phyloP scores from a whole-genome alignment of 805 yeast species.

The Zygosaccharomyces bailii region DNA sequence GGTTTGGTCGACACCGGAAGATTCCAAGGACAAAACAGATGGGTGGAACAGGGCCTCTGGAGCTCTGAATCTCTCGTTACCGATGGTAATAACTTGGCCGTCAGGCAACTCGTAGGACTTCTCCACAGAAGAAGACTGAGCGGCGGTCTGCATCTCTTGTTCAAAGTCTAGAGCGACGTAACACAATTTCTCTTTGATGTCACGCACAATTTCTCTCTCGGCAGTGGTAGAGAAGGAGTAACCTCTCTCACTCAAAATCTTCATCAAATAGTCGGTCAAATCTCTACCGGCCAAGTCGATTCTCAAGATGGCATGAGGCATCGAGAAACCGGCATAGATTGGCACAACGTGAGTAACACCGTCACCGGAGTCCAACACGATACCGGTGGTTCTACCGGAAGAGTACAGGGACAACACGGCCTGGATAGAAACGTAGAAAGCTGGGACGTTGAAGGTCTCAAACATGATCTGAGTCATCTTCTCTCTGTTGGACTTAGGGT shows the following conservation, averaged over 20 bases:
- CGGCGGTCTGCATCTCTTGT: constrained; percentile 98
- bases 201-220: constrained; percentile 91
- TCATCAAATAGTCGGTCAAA: constrained; percentile 98
- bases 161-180: constrained; percentile 98
- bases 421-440: constrained; percentile 97
- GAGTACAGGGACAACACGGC: constrained; percentile 98
- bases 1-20: constrained; percentile 99
- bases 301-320: constrained; percentile 98
- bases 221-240: constrained; percentile 98
- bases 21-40: constrained; percentile 82
- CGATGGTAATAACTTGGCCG: constrained; percentile 98
- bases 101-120: constrained; percentile 99
- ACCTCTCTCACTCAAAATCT: constrained; percentile 97
- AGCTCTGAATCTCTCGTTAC: constrained; percentile 99
- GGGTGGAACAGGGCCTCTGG: constrained; percentile 99
- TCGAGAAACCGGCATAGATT: constrained; percentile 98
- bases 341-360: constrained; percentile 99
- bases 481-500: constrained; percentile 99
- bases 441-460: constrained; percentile 99
- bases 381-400: constrained; percentile 99
- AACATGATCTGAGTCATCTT: constrained; percentile 99
- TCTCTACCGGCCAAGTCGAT: constrained; percentile 99
- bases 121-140: constrained; percentile 97
- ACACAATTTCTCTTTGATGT: constrained; percentile 96
- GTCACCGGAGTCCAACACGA: constrained; percentile 98